Base-by-base conservation (phyloP, 768 basidiomycete genomes). In the Tylopilus intermedius region DNA sequence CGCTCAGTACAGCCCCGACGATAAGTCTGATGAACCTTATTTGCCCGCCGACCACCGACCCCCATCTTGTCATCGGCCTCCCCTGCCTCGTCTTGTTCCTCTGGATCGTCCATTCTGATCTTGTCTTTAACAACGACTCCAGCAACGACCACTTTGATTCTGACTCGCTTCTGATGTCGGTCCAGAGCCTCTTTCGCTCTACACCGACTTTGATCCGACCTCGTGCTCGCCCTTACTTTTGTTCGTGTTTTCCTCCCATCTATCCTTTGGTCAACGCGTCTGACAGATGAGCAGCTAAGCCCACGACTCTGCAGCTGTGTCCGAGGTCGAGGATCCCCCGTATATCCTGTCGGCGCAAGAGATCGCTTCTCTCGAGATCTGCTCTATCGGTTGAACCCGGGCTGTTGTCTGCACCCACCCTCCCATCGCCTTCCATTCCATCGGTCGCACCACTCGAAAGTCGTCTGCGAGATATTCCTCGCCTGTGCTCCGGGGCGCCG, bases 1-100 rank as follows among this genome's bases (percentile, higher is more conserved):
- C 14, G 69, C 68, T n/a, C 67, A 71, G 56, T 69, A 53, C 47
- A 69, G 64, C 24, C 66, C 65, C 29, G 69, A 71, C 32, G 67
- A 69, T 47, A 69, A 71, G 54, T 57, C 54, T 7, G 61, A 65
- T 53, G 60, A 62, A 26, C 62, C 55, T 47, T 69, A 60, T 47
- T 39, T 59, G 8, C 59, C 65, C 32, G 47, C 52, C 13, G 47
- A 47, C 42, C 57, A 47, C 15, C 58, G 55, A 11, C 61, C 63
- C 29, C 55, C 64, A 33, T 51, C 49, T 53, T 67, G 48, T 69
- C 68, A 49, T 71, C 69, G 4, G 58, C 53, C 15, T 68, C 68
- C 18, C 54, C 68, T 2, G 13, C 29, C 24, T 65, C 62, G 24
- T 62, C 63, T 32, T 52, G 26, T 10, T 67, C 69, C 9, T 62